Evolutionary conservation across 1,284 basidiomycete species (phyloP), one percentile per base, ranked within the genome.

Genomic region (Erythrobasidium hasegawianum): DNA sequence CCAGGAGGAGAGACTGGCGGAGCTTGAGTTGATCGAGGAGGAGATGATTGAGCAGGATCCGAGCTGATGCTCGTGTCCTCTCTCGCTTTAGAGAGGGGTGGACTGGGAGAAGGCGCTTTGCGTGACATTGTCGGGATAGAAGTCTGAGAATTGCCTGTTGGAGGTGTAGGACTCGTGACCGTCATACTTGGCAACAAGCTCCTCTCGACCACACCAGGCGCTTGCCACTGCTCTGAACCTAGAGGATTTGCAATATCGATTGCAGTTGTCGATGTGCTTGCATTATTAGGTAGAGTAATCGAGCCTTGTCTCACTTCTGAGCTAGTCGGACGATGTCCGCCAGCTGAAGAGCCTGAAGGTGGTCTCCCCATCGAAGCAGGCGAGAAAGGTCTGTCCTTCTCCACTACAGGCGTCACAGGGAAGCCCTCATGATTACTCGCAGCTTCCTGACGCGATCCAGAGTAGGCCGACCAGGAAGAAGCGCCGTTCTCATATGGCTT

Each of bases 401-500:
- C 61, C 11, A 54, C 45, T 2, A 53, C 14, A 14, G 61, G 61
- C 1, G 61, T 64, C 10, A 29, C 24, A 14, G 39, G 39, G 10
- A 62, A 41, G 3, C 52, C 29, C 11, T 26, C 54, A 26, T n/a
- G 18, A n/a, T 20, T 29, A 33, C 50, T 55, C 2, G 43, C 55
- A 11, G 43, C 55, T 43, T 65, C 62, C 26, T 55, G 9, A 33
- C 38, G 29, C n/a, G 55, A 58, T 9, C 33, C 55, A 10, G 62
- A 65, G 27, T 65, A 65, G 18, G 57, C 55, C 13, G 62, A 65
- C 33, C 55, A 65, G 0, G 62, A 65, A 16, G 62, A 65, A 41
- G 57, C 62, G 9, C 62, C 62, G 38, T 24, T n/a, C 47, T 53
- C 49, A 27, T 65, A 65, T 40, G 62, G 62, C 45, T 65, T 65